A percentile compares a stretch with the other conserved stretches of the same genome.
Evolutionary conservation across 2,329 filamentous ascomycete species (phyloP).

Genomic region (Fusarium mangiferae): DNA sequence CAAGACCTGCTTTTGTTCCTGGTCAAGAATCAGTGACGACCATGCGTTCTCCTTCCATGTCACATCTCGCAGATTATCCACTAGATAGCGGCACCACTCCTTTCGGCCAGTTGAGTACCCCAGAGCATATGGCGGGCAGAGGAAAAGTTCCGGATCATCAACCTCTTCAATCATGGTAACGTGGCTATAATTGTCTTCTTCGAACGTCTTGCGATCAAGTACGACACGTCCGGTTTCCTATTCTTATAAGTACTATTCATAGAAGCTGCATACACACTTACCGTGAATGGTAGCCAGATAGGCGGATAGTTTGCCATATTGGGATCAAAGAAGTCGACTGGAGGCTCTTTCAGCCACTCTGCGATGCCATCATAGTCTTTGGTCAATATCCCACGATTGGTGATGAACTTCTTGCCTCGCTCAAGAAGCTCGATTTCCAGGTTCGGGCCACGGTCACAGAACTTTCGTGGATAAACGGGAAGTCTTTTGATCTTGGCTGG

Average conservation of each 20-base stretch:
- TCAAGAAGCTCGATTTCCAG: not conserved
- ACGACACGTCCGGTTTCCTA: not conserved
- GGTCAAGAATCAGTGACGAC: not conserved
- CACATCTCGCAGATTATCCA: not conserved
- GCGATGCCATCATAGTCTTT: not conserved
- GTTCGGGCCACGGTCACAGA: not conserved
- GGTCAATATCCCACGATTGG: not conserved
- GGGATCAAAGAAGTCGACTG: not conserved
- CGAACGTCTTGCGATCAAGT: not conserved
- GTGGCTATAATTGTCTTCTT: not conserved
- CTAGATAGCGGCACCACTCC: not conserved
- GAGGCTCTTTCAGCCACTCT: not conserved
- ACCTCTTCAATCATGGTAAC: not conserved
- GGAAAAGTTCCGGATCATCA: not conserved
- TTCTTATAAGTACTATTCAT: rapidly evolving
- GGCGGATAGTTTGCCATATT: not conserved
- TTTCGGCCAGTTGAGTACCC: not conserved
- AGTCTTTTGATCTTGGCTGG: not conserved
- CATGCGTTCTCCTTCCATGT: not conserved
- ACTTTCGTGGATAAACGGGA: not conserved
- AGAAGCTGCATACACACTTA: rapidly evolving
- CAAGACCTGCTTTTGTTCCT: not conserved
- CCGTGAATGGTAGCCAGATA: not conserved
- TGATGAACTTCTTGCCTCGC: not conserved
- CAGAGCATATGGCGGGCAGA: not conserved